Percentiles rank a stretch among this genome's conserved stretches.
phyloP scores from a whole-genome alignment of 768 basidiomycete species.

The Grammothele lineata region DNA sequence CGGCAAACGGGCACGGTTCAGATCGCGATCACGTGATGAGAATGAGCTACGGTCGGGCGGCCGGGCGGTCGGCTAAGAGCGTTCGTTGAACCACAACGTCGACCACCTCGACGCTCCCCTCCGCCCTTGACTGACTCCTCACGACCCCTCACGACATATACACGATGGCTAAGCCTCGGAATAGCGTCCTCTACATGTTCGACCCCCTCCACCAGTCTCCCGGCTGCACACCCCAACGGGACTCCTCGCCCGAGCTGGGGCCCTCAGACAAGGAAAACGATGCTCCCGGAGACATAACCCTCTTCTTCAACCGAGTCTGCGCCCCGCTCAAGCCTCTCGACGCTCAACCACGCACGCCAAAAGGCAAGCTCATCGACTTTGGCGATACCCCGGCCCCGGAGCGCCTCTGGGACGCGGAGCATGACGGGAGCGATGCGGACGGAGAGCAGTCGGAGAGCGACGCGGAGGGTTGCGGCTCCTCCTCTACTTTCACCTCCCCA shows the following conservation, averaged over 20 bases:
- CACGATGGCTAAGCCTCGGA: constrained; percentile 22
- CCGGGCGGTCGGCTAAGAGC: not conserved
- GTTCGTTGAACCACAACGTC: no score
- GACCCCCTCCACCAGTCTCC: constrained; percentile 26
- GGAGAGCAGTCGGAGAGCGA: constrained; percentile 11
- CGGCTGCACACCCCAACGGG: constrained; percentile 23
- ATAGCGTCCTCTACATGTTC: constrained; percentile 30
- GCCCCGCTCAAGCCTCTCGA: constrained; percentile 9
- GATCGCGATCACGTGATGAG: not conserved
- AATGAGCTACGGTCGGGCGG: no score
- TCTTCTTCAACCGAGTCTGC: constrained; percentile 29
- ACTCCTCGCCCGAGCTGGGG: constrained; percentile 24
- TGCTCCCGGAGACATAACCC: constrained; percentile 23
- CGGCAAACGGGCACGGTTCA: not conserved
- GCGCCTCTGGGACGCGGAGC: constrained; percentile 3
- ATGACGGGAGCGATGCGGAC: constrained; percentile 12
- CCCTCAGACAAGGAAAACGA: constrained; percentile 33
- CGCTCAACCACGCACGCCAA: constrained; percentile 10
- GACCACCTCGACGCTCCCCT: not conserved
- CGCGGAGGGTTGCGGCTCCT: not conserved
- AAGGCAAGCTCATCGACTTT: constrained; percentile 30
- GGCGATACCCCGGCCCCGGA: constrained; percentile 18
- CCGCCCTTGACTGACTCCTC: not conserved
- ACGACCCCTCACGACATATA: constrained; percentile 12
- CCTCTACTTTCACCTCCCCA: not conserved